Base-by-base conservation (phyloP, 2,329 filamentous ascomycete genomes). In the Hymenoscyphus salicellus region DNA sequence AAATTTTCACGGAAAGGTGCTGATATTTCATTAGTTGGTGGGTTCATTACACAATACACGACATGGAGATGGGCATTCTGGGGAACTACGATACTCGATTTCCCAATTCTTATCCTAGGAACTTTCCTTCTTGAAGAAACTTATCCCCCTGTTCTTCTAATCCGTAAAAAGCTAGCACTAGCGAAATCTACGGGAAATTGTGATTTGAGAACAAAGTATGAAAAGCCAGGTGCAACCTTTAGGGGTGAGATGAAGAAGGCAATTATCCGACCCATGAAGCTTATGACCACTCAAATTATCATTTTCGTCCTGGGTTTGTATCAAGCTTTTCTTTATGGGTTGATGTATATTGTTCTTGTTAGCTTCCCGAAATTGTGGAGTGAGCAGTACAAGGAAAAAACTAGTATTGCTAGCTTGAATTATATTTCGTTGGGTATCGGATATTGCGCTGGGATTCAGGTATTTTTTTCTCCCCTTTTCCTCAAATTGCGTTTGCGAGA, bases 311-410 rank as follows among this genome's bases (percentile, higher is more conserved):
- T 85, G 8, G 79, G 82, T 0, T 68, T 82, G 16, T 84, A 83
- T 72, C 79, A 82, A 70, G 77, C 79, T 30, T 74, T 80, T 49
- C 71, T 80, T 7, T 84, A 85, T 67, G 82, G 83, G 7, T 77
- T 81, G 61, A 77, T 84, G 26, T 85, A 83, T 69, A 74, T 85
- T 5, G 79, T 80, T 46, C 79, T 89, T 0, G 82, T 84, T 0
- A 87, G 82, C 2, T 88, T 87, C 67, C 82, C 87, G 0, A 70
- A 74, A 0, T 77, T 90, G 1, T 90, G 85, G 84, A 78, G 72
- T 1, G 66, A 72, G 0, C 76, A 79, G 16, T 90, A 90, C 70
- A 72, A 78, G 60, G 78, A 87, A 69, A 80, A 80, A 0, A 77
- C 81, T 10, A 82, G 84, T 61, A 83, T 84, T 46, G 84, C 82